Conservation (phyloP, 1,284 basidiomycete species). For the Sporisorium reilianum region DNA sequence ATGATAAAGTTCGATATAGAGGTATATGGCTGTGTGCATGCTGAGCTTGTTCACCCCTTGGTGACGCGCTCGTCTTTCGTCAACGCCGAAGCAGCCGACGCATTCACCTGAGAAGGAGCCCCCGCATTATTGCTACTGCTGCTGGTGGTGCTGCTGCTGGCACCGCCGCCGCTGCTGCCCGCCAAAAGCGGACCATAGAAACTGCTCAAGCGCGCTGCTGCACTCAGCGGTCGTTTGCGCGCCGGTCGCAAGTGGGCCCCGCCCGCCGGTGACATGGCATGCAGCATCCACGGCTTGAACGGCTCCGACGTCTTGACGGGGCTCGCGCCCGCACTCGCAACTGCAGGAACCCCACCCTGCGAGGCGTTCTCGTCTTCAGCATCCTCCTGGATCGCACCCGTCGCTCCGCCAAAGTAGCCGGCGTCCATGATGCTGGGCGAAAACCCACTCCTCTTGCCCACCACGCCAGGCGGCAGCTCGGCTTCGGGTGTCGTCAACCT, state of each 20-base stretch:
- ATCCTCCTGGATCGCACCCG: conserved; percentile 27
- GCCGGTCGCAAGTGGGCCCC: conserved; percentile 30
- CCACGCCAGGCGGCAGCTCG: conserved; percentile 34
- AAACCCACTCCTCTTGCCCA: conserved; percentile 17
- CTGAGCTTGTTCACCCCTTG: no score
- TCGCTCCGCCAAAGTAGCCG: conserved; percentile 50
- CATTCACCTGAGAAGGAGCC: background rate
- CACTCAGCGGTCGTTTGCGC: conserved; percentile 49
- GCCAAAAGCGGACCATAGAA: conserved; percentile 48
- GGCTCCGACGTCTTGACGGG: conserved; percentile 28
- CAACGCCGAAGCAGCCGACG: background rate
- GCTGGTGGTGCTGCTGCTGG: no score
- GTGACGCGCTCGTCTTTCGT: background rate
- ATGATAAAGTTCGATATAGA: no score
- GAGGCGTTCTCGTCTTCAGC: conserved; percentile 11
- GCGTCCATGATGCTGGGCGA: conserved; percentile 38
- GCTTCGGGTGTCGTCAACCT: conserved; percentile 57
- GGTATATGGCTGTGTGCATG: no score
- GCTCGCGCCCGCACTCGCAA: conserved; percentile 5
- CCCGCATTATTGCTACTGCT: background rate
- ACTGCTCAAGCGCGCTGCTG: conserved; percentile 50
- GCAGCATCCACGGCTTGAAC: conserved; percentile 49
- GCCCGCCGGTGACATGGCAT: conserved; percentile 36
- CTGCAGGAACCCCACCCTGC: background rate
- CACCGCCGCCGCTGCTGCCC: background rate